These are phyloP conservation scores for Scedosporium dehoogii DNA, from an alignment of 2,329 filamentous ascomycete genomes.

Conservation along the genomic window DNA sequence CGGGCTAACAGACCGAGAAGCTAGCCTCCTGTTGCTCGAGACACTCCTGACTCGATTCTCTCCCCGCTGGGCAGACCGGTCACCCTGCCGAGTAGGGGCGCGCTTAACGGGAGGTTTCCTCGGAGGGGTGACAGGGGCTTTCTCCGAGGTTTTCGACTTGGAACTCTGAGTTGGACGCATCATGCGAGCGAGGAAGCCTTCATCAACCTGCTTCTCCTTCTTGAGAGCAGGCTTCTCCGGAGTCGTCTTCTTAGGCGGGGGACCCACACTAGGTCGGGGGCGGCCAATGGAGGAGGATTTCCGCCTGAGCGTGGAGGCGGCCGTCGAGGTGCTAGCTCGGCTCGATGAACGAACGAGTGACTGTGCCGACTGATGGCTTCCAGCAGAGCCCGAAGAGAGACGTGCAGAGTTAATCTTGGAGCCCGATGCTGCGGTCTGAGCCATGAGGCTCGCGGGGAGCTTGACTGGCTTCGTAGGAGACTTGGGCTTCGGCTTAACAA, in stretches of 20 bases:
- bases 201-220: conserved; percentile 49
- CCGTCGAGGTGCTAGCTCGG: conserved; percentile 28
- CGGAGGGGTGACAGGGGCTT: conserved; percentile 40
- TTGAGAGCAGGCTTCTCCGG: conserved; percentile 36
- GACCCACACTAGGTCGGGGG: conserved; percentile 43
- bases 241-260: conserved; percentile 44
- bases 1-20: conserved; percentile 1
- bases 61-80: conserved; percentile 3
- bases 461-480: conserved; percentile 61
- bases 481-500: conserved; percentile 51
- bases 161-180: conserved; percentile 66
- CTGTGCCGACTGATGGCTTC: conserved; percentile 12
- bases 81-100: conserved; percentile 3
- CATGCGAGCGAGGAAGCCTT: conserved; percentile 70
- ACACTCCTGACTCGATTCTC: conserved; percentile 3
- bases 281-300: conserved; percentile 35
- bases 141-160: conserved; percentile 57
- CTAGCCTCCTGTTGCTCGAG: conserved; percentile 14
- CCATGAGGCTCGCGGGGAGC: conserved; percentile 56
- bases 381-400: not conserved
- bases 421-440: conserved; percentile 60
- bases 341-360: conserved; percentile 32
- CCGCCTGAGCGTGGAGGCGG: conserved; percentile 25
- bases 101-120: conserved; percentile 21
- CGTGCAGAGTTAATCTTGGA: conserved; percentile 35